phyloP scores from a whole-genome alignment of 169 alveolate species.

The Cryptosporidium bovis region DNA sequence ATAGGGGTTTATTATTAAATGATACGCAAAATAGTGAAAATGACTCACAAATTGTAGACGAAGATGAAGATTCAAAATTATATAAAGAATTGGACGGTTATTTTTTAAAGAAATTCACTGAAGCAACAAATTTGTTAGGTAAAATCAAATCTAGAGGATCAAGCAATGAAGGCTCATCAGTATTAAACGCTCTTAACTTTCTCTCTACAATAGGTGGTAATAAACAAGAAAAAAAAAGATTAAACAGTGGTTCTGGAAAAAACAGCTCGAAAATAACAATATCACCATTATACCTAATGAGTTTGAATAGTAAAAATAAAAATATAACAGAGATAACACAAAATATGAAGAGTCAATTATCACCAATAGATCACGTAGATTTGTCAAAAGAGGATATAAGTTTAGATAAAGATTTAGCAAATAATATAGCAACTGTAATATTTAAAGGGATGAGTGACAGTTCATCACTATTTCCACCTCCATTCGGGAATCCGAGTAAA shows the following conservation, averaged over 20 bases:
- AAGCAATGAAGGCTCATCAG: slow-evolving; percentile 16
- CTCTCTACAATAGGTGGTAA: slow-evolving; percentile 21
- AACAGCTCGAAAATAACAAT: slow-evolving; percentile 9
- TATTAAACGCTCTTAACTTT: slow-evolving; percentile 35
- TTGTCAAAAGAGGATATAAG: slow-evolving; percentile 29
- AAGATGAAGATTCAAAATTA: neutral
- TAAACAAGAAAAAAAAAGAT: neutral
- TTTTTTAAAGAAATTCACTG: slow-evolving; percentile 40
- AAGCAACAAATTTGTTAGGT: slow-evolving; percentile 26
- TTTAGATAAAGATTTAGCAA: slow-evolving; percentile 24
- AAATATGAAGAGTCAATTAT: slow-evolving; percentile 23
- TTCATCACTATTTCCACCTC: slow-evolving; percentile 53
- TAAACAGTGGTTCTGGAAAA: slow-evolving; percentile 7
- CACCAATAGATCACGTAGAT: slow-evolving; percentile 41
- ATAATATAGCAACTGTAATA: slow-evolving; percentile 52
- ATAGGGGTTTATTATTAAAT: neutral
- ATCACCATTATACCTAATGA: slow-evolving; percentile 47
- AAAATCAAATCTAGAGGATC: slow-evolving; percentile 9
- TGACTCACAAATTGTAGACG: neutral
- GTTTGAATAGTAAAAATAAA: slow-evolving; percentile 15
- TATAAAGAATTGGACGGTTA: slow-evolving; percentile 64
- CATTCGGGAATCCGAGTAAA: slow-evolving; percentile 49
- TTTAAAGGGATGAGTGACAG: slow-evolving; percentile 67
- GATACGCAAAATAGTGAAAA: neutral
- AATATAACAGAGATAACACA: slow-evolving; percentile 62